Conservation (phyloP, 768 basidiomycete species). For the Amanita jacksonii region DNA sequence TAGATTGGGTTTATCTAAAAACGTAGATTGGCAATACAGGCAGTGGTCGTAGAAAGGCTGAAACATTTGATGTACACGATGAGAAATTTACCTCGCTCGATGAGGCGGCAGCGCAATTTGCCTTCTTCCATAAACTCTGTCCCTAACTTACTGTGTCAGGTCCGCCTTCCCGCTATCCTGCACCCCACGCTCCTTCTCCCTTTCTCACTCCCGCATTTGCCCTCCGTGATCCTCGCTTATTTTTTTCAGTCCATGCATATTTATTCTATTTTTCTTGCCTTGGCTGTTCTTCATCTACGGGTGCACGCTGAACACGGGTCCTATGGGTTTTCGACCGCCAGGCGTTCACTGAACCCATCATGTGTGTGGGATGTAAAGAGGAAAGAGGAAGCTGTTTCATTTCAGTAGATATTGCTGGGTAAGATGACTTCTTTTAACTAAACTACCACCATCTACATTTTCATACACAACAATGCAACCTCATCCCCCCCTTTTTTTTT, state of each 20-base stretch:
- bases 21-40: too few relatives aligned
- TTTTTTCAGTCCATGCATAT: constrained; percentile 19
- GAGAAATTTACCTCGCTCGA: neutral
- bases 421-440: too few relatives aligned
- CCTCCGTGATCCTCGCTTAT: constrained; percentile 9
- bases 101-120: neutral
- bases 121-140: neutral
- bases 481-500: too few relatives aligned
- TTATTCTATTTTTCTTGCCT: constrained; percentile 21
- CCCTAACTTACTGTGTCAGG: neutral
- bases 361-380: too few relatives aligned
- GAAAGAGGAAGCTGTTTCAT: too few relatives aligned
- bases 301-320: constrained; percentile 32
- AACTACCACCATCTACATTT: too few relatives aligned
- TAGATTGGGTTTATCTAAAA: constrained; percentile 97
- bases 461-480: too few relatives aligned
- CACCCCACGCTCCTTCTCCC: constrained; percentile 1
- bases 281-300: constrained; percentile 16
- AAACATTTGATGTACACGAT: neutral
- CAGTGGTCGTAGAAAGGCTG: constrained; percentile 1
- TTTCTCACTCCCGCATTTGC: constrained; percentile 9
- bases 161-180: neutral
- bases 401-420: too few relatives aligned
- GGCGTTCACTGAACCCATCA: constrained; percentile 28
- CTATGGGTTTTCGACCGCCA: constrained; percentile 20